phyloP scores from a whole-genome alignment of 2,329 filamentous ascomycete species.

The Penicillium nordicum region DNA sequence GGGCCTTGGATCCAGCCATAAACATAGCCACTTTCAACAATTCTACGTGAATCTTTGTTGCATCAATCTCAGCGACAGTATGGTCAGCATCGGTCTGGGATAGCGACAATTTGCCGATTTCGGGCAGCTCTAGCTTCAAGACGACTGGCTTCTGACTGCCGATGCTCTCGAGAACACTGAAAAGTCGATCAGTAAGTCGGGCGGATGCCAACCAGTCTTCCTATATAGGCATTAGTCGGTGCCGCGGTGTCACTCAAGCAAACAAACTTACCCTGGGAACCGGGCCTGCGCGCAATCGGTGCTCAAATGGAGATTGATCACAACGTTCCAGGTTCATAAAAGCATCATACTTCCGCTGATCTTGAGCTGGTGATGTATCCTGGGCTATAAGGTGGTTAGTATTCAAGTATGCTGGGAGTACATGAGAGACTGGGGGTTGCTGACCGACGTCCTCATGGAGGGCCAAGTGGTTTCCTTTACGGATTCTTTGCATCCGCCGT shows the following conservation, averaged over 20 bases:
- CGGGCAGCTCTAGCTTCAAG: slow-evolving; percentile 26
- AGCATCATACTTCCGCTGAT: slow-evolving; percentile 38
- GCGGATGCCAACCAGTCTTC: slow-evolving; percentile 36
- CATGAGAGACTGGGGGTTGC: slow-evolving; percentile 7
- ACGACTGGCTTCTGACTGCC: slow-evolving; percentile 32
- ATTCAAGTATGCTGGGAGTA: neutral
- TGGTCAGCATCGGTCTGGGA: slow-evolving; percentile 31
- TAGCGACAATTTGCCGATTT: slow-evolving; percentile 24
- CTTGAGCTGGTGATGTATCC: slow-evolving; percentile 27
- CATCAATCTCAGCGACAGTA: slow-evolving; percentile 36
- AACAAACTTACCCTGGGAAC: slow-evolving; percentile 33
- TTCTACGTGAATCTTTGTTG: slow-evolving; percentile 31
- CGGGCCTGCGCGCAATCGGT: slow-evolving; percentile 39
- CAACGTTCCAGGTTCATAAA: slow-evolving; percentile 43
- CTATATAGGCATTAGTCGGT: slow-evolving; percentile 27
- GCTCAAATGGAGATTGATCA: slow-evolving; percentile 35
- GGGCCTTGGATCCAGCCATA: slow-evolving; percentile 34
- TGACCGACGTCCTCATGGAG: slow-evolving; percentile 40
- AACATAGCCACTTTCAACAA: slow-evolving; percentile 34
- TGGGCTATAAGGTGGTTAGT: slow-evolving; percentile 25
- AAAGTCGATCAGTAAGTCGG: slow-evolving; percentile 35
- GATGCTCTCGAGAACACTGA: slow-evolving; percentile 33
- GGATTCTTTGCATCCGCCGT: slow-evolving; percentile 40
- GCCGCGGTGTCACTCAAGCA: neutral
- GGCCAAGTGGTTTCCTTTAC: slow-evolving; percentile 35